A percentile compares a stretch with the other conserved stretches of the same genome.
Conservation (phyloP, 148 eudicot species). For the Dianthus caryophyllus region DNA sequence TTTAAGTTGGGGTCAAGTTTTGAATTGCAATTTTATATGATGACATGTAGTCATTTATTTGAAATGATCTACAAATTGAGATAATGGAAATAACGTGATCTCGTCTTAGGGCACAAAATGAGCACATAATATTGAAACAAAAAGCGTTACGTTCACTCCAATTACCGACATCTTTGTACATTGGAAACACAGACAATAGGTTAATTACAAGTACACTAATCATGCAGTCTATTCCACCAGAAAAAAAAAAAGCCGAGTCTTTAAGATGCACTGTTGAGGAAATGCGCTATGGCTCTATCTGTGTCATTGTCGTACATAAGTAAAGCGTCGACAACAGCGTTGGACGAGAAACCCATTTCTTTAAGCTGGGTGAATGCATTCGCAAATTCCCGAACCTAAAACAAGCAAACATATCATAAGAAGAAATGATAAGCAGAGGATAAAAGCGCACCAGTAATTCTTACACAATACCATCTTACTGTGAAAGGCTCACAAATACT, state of each 20-base stretch:
- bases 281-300: constrained; percentile 78
- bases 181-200: not conserved
- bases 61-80: no score
- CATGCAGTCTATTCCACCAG: not conserved
- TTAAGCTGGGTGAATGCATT: constrained; percentile 60
- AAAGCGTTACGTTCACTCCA: not conserved
- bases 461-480: no score
- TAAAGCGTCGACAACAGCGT: constrained; percentile 72
- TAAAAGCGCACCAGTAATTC: not conserved
- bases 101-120: constrained; percentile 9
- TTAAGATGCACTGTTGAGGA: constrained; percentile 59
- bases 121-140: constrained; percentile 3
- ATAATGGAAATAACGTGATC: not conserved
- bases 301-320: constrained; percentile 79
- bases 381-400: constrained; percentile 75
- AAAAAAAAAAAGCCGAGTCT: not conserved
- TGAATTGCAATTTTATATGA: no score
- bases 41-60: no score
- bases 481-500: no score
- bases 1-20: no score
- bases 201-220: not conserved
- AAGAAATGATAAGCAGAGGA: no score
- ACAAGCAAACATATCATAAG: not conserved
- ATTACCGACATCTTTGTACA: constrained; percentile 9
- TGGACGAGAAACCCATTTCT: constrained; percentile 91